These are phyloP conservation scores for Talaromyces wortmannii DNA, from an alignment of 495 filamentous ascomycete species.

Conservation along the genomic window DNA sequence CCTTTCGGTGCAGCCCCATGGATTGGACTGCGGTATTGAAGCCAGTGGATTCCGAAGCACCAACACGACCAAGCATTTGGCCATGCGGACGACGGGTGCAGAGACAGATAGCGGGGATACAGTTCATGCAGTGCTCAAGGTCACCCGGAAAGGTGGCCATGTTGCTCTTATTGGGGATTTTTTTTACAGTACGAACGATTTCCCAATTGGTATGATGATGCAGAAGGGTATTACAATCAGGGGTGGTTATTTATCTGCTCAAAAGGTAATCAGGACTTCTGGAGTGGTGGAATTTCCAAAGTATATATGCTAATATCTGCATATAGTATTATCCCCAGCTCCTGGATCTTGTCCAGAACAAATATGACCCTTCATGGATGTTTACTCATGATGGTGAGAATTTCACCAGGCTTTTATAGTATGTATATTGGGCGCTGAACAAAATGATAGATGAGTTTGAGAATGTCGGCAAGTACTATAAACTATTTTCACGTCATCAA, in stretches of 20 bases:
- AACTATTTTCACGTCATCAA: constrained; percentile 13
- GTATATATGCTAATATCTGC: not conserved
- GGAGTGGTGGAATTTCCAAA: not conserved
- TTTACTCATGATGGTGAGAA: constrained; percentile 18
- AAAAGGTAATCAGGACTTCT: constrained; percentile 9
- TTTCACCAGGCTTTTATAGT: not conserved
- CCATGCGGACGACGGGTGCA: constrained; percentile 17
- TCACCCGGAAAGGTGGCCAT: constrained; percentile 23
- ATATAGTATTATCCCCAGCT: constrained; percentile 20
- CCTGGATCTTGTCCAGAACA: constrained; percentile 16
- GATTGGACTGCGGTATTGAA: constrained; percentile 27
- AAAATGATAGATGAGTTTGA: constrained; percentile 15
- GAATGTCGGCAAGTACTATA: constrained; percentile 17
- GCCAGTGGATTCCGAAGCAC: constrained; percentile 24
- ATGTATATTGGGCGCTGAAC: not conserved
- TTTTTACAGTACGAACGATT: constrained; percentile 19
- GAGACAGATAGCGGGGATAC: constrained; percentile 21
- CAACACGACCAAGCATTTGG: constrained; percentile 11
- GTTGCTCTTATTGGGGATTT: constrained; percentile 26
- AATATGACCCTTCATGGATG: constrained; percentile 21
- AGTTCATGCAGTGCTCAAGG: constrained; percentile 18
- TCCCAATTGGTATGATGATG: constrained; percentile 20
- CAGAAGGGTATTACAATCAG: constrained; percentile 22
- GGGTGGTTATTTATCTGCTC: constrained; percentile 15
- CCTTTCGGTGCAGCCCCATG: constrained; percentile 19